phyloP scores from a whole-genome alignment of 768 basidiomycete species.

The Mycena maculata region DNA sequence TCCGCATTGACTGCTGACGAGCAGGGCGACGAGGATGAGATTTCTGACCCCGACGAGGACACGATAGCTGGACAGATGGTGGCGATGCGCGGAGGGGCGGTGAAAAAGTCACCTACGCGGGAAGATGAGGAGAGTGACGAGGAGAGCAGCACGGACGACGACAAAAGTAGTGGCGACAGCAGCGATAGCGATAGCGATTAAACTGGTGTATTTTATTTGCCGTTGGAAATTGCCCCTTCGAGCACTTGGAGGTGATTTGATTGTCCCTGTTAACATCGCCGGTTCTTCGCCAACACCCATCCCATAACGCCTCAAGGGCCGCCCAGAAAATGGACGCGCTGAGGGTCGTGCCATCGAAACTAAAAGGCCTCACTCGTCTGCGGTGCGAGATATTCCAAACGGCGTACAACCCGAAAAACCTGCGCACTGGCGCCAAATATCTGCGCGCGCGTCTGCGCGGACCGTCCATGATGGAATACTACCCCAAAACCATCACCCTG shows the following conservation, averaged over 20 bases:
- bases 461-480: slow-evolving; percentile 88
- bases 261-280: slow-evolving; percentile 10
- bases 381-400: slow-evolving; percentile 87
- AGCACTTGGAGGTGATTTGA: slow-evolving; percentile 13
- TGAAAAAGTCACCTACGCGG: slow-evolving; percentile 67
- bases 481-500: slow-evolving; percentile 72
- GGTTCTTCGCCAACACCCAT: background rate
- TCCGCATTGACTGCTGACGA: slow-evolving; percentile 68
- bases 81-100: slow-evolving; percentile 87
- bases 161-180: slow-evolving; percentile 63
- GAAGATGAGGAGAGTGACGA: slow-evolving; percentile 65
- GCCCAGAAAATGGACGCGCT: slow-evolving; percentile 2
- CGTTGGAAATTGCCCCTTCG: slow-evolving; percentile 17
- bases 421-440: slow-evolving; percentile 93
- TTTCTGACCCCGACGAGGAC: slow-evolving; percentile 98
- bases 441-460: slow-evolving; percentile 85
- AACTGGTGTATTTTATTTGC: slow-evolving; percentile 26
- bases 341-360: slow-evolving; percentile 8
- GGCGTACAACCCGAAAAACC: slow-evolving; percentile 83
- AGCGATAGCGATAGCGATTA: slow-evolving; percentile 67
- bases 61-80: slow-evolving; percentile 98
- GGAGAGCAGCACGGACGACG: slow-evolving; percentile 63
- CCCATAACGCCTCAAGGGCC: background rate
- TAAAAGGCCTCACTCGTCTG: slow-evolving; percentile 64
- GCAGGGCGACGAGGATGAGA: slow-evolving; percentile 84